These are phyloP conservation scores for Arxiozyma slooffiae DNA, from an alignment of 1,139 yeast species.

Conservation along the genomic window DNA sequence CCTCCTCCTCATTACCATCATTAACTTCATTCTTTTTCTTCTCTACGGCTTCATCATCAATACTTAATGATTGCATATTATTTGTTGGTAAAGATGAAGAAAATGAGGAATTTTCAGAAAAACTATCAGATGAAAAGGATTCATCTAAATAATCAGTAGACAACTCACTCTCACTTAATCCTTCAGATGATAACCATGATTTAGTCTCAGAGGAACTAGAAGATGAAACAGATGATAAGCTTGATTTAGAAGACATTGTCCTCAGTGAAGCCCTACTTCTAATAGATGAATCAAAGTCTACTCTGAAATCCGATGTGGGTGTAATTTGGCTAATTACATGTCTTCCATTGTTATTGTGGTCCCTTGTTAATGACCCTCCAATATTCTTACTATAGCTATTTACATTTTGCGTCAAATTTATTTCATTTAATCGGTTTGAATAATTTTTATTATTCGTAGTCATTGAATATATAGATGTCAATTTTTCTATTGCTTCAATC, in stretches of 20 bases:
- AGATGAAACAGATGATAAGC: conserved; percentile 1
- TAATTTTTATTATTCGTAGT: neutral
- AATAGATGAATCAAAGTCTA: conserved; percentile 3
- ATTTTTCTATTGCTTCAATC: conserved; percentile 9
- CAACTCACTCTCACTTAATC: conserved; percentile 29
- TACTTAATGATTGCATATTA: neutral
- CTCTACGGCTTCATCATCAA: neutral
- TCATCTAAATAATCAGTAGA: conserved; percentile 30
- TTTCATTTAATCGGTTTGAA: neutral
- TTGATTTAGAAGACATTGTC: conserved; percentile 2
- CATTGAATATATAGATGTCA: conserved; percentile 1
- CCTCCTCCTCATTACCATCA: neutral
- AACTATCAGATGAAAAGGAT: conserved; percentile 8
- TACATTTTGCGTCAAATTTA: neutral
- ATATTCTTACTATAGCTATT: neutral
- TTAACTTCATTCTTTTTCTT: neutral
- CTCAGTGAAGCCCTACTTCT: conserved; percentile 3
- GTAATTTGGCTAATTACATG: neutral
- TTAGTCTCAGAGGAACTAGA: conserved; percentile 10
- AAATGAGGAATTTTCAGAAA: neutral
- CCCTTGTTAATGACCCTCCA: neutral
- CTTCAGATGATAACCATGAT: conserved; percentile 20
- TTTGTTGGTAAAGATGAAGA: neutral
- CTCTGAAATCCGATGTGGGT: conserved; percentile 1
- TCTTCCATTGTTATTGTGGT: neutral